Evolutionary conservation across 2,329 filamentous ascomycete genomes (phyloP).

Genomic region (Bipolaris zeicola): DNA sequence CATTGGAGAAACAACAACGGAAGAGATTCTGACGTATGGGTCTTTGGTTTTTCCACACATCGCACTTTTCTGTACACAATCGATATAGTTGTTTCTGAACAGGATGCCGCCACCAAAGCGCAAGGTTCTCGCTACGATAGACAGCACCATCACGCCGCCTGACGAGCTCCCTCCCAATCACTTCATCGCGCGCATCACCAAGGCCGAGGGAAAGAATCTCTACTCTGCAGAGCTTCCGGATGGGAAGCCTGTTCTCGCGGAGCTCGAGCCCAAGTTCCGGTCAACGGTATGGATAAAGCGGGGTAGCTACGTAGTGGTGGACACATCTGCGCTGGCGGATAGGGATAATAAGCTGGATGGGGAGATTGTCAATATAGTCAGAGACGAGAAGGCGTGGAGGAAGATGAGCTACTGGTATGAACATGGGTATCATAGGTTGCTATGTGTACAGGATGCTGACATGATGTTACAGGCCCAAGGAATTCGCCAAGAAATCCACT

Average conservation of each 20-base stretch:
- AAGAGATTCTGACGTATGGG: neutral
- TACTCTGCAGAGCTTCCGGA: constrained; percentile 76
- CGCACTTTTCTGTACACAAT: neutral
- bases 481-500: constrained; percentile 70
- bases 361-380: constrained; percentile 90
- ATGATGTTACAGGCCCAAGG: constrained; percentile 68
- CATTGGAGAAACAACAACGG: constrained; percentile 1
- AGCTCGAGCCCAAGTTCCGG: constrained; percentile 83
- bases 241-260: constrained; percentile 70
- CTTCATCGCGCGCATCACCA: constrained; percentile 76
- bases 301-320: constrained; percentile 83
- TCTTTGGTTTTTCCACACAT: neutral
- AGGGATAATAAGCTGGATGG: constrained; percentile 79
- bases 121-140: constrained; percentile 75
- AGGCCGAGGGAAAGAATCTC: constrained; percentile 85
- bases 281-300: constrained; percentile 94
- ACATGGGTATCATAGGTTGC: constrained; percentile 22
- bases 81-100: neutral
- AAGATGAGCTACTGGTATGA: constrained; percentile 80
- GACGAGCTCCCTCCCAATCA: constrained; percentile 57
- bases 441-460: constrained; percentile 27
- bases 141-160: constrained; percentile 70
- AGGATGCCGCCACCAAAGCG: constrained; percentile 77
- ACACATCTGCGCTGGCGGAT: constrained; percentile 68
- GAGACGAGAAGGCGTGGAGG: constrained; percentile 89